phyloP scores from a whole-genome alignment of 2,329 filamentous ascomycete genomes.

The Aspergillus fumigatus region DNA sequence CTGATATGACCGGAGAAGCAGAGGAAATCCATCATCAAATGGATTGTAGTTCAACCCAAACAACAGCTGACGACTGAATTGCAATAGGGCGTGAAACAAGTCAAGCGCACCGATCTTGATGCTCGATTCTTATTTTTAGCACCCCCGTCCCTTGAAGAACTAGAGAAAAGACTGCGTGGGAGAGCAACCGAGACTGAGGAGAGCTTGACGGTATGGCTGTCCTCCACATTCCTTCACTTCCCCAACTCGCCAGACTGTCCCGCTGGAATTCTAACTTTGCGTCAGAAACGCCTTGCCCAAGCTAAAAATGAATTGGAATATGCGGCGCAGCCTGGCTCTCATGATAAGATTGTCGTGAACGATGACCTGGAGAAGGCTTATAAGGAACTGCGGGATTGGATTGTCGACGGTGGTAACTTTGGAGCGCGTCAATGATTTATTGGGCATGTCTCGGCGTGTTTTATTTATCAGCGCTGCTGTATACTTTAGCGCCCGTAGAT shows the following conservation, averaged over 20 bases:
- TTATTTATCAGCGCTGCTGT: not conserved
- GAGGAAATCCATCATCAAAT: not conserved
- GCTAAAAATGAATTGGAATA: slow-evolving; percentile 72
- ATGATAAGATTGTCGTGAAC: slow-evolving; percentile 63
- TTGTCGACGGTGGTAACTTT: slow-evolving; percentile 41
- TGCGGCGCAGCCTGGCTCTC: slow-evolving; percentile 61
- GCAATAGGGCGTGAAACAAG: slow-evolving; percentile 77
- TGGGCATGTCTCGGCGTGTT: not conserved
- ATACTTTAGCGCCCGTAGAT: not conserved
- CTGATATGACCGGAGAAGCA: not conserved
- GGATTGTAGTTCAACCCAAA: not conserved
- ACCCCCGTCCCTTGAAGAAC: slow-evolving; percentile 67
- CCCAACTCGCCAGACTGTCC: not conserved
- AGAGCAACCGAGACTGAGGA: slow-evolving; percentile 76
- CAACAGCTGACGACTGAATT: slow-evolving; percentile 2
- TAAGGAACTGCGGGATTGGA: slow-evolving; percentile 49
- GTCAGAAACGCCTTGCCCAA: slow-evolving; percentile 60
- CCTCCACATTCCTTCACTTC: too few relatives aligned
- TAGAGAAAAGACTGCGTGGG: slow-evolving; percentile 70
- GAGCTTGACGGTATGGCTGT: slow-evolving; percentile 42
- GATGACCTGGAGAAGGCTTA: slow-evolving; percentile 59
- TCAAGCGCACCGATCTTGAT: slow-evolving; percentile 68
- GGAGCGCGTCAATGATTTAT: slow-evolving; percentile 20
- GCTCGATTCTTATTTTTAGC: slow-evolving; percentile 82
- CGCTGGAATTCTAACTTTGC: not conserved